Conservation (phyloP, 768 basidiomycete genomes). For the Trametes cubensis region DNA sequence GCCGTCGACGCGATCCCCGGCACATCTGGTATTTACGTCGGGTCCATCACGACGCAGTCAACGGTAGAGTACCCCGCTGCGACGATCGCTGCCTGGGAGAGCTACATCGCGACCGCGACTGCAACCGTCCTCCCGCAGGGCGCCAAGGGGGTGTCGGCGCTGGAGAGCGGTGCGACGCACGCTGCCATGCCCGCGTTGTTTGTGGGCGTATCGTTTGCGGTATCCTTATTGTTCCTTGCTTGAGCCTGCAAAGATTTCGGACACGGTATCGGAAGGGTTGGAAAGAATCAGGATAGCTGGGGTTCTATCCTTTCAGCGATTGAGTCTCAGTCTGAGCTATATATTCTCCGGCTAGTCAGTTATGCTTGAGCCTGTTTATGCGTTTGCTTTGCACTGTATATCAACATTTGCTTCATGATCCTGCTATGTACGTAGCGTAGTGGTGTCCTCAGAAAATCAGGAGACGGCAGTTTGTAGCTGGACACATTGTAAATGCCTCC, state of each 20-base stretch:
- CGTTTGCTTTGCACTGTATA: too few species aligned
- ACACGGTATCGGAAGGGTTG: too few species aligned
- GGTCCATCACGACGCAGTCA: constrained; percentile 38
- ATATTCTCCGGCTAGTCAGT: too few species aligned
- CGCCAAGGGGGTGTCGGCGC: neutral
- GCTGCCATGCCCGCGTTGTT: neutral
- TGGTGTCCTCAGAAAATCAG: too few species aligned
- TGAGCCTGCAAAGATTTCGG: neutral
- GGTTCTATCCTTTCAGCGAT: too few species aligned
- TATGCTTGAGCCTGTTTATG: too few species aligned
- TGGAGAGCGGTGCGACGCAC: neutral
- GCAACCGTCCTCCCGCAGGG: constrained; percentile 8
- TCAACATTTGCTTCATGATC: too few species aligned
- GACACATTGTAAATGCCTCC: too few species aligned
- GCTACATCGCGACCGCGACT: constrained; percentile 33
- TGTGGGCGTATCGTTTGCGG: neutral
- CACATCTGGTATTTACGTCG: constrained; percentile 57
- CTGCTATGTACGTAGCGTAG: too few species aligned
- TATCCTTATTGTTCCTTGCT: neutral
- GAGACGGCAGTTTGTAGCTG: too few species aligned
- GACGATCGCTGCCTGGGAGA: constrained; percentile 38
- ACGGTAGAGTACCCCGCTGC: constrained; percentile 32
- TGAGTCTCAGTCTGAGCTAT: too few species aligned
- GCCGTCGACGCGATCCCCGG: constrained; percentile 54
- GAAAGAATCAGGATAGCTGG: too few species aligned